A percentile compares a stretch with the other conserved stretches of the same genome.
Evolutionary conservation across 306 rosid genomes (phyloP).

Genomic region (Begonia peltatifolia): DNA sequence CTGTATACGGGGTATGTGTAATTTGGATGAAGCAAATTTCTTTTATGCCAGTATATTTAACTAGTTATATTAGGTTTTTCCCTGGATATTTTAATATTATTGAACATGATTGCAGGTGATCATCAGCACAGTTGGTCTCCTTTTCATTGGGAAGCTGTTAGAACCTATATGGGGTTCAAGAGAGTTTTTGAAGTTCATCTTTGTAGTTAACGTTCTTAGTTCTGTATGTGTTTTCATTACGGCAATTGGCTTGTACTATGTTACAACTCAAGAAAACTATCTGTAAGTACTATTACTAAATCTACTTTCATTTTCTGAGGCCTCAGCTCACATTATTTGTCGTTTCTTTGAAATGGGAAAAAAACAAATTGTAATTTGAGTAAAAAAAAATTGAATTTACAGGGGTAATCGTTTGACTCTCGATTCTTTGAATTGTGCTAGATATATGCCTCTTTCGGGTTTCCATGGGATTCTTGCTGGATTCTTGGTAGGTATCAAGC

Average conservation of each 20-base stretch:
- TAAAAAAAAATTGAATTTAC: too few species aligned
- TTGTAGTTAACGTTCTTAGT: constrained; percentile 63
- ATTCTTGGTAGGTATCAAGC: constrained; percentile 91
- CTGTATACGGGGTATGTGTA: constrained; percentile 56
- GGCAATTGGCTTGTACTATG: constrained; percentile 73
- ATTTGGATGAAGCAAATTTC: constrained; percentile 1
- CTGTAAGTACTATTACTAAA: constrained; percentile 46
- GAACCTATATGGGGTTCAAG: constrained; percentile 91
- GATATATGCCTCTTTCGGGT: constrained; percentile 83
- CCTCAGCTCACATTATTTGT: too few species aligned
- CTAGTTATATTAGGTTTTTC: background rate
- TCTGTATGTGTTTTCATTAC: constrained; percentile 69
- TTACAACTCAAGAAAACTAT: constrained; percentile 53
- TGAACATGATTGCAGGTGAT: constrained; percentile 33
- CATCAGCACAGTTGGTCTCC: constrained; percentile 53
- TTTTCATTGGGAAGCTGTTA: constrained; percentile 79
- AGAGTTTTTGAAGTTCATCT: constrained; percentile 88
- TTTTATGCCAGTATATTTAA: constrained; percentile 1
- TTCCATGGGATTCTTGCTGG: constrained; percentile 82
- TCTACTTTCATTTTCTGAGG: background rate
- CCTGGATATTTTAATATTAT: background rate
- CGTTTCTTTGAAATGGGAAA: too few species aligned
- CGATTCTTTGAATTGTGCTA: constrained; percentile 14
- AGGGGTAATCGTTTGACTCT: background rate
- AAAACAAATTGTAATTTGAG: too few species aligned